phyloP scores from a whole-genome alignment of 805 yeast species.

The Candida ortonii region DNA sequence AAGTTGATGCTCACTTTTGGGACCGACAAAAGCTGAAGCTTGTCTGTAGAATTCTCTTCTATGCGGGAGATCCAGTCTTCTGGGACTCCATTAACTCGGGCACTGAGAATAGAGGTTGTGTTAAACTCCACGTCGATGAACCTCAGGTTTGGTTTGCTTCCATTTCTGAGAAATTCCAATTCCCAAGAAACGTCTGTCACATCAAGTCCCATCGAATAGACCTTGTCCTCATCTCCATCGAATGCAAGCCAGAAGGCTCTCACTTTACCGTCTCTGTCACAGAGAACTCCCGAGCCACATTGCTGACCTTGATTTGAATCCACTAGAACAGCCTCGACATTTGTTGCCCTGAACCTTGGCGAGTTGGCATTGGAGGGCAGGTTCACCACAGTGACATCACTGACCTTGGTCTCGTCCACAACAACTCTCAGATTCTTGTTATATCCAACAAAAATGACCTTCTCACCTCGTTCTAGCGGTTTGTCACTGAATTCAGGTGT shows the following conservation, averaged over 20 bases:
- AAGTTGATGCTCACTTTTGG: slow-evolving; percentile 49
- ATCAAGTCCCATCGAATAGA: slow-evolving; percentile 77
- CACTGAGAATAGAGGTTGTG: slow-evolving; percentile 64
- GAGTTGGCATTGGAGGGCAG: slow-evolving; percentile 64
- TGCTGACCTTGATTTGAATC: slow-evolving; percentile 72
- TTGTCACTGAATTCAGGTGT: slow-evolving; percentile 60
- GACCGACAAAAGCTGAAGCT: slow-evolving; percentile 70
- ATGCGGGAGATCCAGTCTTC: slow-evolving; percentile 74
- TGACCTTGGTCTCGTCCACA: slow-evolving; percentile 70
- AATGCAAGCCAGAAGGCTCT: slow-evolving; percentile 85
- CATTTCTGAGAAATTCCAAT: slow-evolving; percentile 50
- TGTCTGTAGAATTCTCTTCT: slow-evolving; percentile 55
- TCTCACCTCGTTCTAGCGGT: slow-evolving; percentile 72
- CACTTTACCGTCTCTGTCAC: slow-evolving; percentile 73
- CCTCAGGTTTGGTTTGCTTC: slow-evolving; percentile 51
- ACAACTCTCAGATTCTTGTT: slow-evolving; percentile 67
- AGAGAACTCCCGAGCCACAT: slow-evolving; percentile 72
- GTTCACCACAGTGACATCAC: slow-evolving; percentile 71
- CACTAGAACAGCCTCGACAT: slow-evolving; percentile 70
- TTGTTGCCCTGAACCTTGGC: slow-evolving; percentile 85
- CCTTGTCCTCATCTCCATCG: slow-evolving; percentile 68
- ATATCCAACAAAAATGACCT: slow-evolving; percentile 75
- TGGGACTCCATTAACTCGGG: slow-evolving; percentile 83
- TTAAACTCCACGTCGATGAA: slow-evolving; percentile 79
- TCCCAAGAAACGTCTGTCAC: slow-evolving; percentile 61